Evolutionary conservation across 1,284 basidiomycete genomes (phyloP).

Genomic region (Heliocybe sulcata): DNA sequence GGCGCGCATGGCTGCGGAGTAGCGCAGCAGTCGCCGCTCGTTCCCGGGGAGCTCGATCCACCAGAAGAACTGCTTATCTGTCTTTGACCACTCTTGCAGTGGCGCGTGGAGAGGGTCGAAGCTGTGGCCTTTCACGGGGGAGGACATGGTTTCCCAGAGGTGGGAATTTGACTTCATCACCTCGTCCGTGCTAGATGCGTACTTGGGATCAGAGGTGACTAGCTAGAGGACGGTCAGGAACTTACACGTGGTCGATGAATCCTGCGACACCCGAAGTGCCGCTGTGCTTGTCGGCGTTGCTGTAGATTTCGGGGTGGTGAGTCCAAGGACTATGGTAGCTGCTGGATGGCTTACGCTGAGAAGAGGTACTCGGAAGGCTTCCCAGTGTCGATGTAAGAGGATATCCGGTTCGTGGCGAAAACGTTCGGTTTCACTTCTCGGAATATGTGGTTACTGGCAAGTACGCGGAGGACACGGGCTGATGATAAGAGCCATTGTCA

Average conservation of each 20-base stretch:
- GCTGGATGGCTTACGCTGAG: background rate
- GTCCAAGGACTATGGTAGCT: background rate
- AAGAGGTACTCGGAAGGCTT: slow-evolving; percentile 12
- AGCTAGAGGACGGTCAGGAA: background rate
- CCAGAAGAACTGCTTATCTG: slow-evolving; percentile 14
- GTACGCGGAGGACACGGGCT: slow-evolving; percentile 20
- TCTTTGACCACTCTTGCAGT: slow-evolving; percentile 18
- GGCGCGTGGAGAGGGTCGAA: slow-evolving; percentile 14
- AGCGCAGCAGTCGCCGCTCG: slow-evolving; percentile 12
- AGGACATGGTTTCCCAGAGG: slow-evolving; percentile 18
- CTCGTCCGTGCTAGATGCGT: slow-evolving; percentile 16
- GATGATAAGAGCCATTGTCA: background rate
- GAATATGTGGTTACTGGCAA: slow-evolving; percentile 21
- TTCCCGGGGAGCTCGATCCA: slow-evolving; percentile 20
- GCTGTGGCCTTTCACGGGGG: slow-evolving; percentile 14
- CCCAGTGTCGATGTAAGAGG: slow-evolving; percentile 19
- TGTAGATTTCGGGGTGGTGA: background rate
- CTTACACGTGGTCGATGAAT: slow-evolving; percentile 16
- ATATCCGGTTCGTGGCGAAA: slow-evolving; percentile 23
- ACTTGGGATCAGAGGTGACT: background rate
- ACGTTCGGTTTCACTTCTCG: slow-evolving; percentile 21
- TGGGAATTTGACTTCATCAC: slow-evolving; percentile 16
- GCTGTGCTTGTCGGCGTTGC: slow-evolving; percentile 15
- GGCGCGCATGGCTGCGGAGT: slow-evolving; percentile 18
- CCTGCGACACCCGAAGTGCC: slow-evolving; percentile 17